These are phyloP conservation scores for Penicillium crustosum DNA, from an alignment of 2,329 filamentous ascomycete species.

Conservation along the genomic window DNA sequence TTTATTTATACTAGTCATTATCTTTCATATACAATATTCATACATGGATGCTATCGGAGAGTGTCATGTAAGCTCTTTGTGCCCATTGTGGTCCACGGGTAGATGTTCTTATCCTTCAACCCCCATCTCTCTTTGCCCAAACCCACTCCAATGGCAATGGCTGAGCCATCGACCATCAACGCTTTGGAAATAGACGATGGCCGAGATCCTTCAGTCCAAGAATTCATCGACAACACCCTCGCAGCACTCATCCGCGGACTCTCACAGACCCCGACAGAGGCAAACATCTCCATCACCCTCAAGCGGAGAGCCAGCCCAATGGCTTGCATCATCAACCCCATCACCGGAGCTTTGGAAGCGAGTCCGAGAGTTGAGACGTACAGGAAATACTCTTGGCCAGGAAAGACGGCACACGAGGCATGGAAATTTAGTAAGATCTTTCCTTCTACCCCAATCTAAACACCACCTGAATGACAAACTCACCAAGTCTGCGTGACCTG, in stretches of 20 bases:
- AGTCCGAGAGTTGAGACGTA: constrained; percentile 14
- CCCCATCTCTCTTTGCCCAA: not conserved
- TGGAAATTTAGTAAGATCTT: constrained; percentile 49
- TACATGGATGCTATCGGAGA: not conserved
- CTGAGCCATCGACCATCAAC: not conserved
- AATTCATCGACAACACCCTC: constrained; percentile 34
- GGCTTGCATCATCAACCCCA: constrained; percentile 30
- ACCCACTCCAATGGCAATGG: constrained; percentile 3
- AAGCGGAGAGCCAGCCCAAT: constrained; percentile 26
- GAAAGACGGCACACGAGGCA: constrained; percentile 55
- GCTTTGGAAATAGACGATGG: constrained; percentile 8
- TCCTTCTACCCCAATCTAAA: not conserved
- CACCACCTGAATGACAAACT: not conserved
- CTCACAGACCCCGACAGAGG: constrained; percentile 26
- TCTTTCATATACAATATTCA: not conserved
- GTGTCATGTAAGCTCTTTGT: not conserved
- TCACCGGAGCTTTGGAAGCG: constrained; percentile 31
- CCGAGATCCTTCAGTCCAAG: constrained; percentile 21
- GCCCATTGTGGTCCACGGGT: not conserved
- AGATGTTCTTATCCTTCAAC: not conserved
- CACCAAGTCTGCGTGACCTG: constrained; percentile 12
- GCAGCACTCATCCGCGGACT: constrained; percentile 27
- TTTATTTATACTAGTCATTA: not conserved
- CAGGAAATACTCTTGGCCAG: constrained; percentile 55
- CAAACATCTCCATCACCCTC: constrained; percentile 31